Conservation (phyloP, 2,329 filamentous ascomycete genomes). For the Talaromyces sp. region DNA sequence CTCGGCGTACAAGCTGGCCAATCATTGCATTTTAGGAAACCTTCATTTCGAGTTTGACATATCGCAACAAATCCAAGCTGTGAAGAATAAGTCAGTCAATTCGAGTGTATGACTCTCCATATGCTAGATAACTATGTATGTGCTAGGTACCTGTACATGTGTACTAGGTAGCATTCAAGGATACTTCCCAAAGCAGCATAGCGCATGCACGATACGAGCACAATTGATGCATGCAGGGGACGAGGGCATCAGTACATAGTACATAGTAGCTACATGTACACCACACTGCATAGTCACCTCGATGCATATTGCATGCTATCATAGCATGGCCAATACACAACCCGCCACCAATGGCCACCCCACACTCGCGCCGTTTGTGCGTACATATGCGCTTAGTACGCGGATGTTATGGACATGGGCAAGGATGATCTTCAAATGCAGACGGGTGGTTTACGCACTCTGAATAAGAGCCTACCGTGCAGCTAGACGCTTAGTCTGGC, state of each 20-base stretch:
- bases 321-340: neutral
- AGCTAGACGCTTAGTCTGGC: constrained; percentile 1
- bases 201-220: neutral
- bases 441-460: neutral
- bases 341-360: neutral
- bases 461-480: neutral
- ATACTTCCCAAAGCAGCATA: neutral
- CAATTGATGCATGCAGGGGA: constrained; percentile 5
- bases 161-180: constrained; percentile 1
- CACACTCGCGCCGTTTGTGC: neutral
- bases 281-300: neutral
- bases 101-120: neutral
- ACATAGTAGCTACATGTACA: no score
- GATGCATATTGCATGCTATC: neutral
- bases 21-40: neutral
- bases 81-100: neutral
- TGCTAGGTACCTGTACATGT: neutral
- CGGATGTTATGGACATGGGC: neutral
- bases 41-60: neutral
- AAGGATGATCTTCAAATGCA: neutral
- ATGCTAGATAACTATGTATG: neutral
- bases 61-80: neutral
- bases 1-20: neutral
- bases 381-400: neutral
- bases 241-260: neutral